Base-by-base conservation (phyloP, 2,329 filamentous ascomycete genomes). In the Lasiodiplodia sp. region DNA sequence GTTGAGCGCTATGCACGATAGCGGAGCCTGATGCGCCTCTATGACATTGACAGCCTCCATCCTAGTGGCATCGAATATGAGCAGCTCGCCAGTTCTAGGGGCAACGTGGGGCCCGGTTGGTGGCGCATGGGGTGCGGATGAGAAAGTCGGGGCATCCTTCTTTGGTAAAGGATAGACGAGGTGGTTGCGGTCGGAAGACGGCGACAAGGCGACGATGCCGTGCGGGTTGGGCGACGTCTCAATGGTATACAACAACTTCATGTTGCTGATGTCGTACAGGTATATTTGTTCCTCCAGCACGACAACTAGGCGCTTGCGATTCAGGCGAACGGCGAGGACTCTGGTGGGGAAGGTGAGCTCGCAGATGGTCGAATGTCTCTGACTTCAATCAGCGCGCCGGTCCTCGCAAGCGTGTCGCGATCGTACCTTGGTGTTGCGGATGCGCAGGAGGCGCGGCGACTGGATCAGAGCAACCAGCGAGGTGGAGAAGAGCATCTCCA, bases 401-500 rank as follows among this genome's bases (percentile, higher is more conserved):
- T 23, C 44, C 25, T 66, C 73, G 67, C 72, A 68, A 66, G 49
- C n/a, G 25, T 37, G 16, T 25, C 34, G 38, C 66, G 23, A 57
- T 44, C 34, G 79, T 82, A 94, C 93, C 88, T 97, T 98, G 44
- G 96, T 99, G 80, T 99, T 99, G 76, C 97, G 94, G 76, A 99
- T 98, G 73, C 97, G 93, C 67, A 99, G 85, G 69, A 97, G 92
- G 68, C 96, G 88, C 5, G 96, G 96, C 23, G 96, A 97, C 52
- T 97, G 86, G 71, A 97, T 94, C 67, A 98, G 87, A 66, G 96
- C 96, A 68, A 99, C 95, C 44, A 99, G 88, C 2, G 96, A 98
- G 38, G 96, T 98, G 38, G 95, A 97, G 82, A 99, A 99, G 72
- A 99, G 89, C 94, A 98, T 98, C 84, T 99, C 96, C 75, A 98